Percentiles rank a stretch among this genome's conserved stretches.
These are phyloP conservation scores for Tillandsia fasciculata DNA, from an alignment of 176 grass and related monocot species.

Conservation along the genomic window DNA sequence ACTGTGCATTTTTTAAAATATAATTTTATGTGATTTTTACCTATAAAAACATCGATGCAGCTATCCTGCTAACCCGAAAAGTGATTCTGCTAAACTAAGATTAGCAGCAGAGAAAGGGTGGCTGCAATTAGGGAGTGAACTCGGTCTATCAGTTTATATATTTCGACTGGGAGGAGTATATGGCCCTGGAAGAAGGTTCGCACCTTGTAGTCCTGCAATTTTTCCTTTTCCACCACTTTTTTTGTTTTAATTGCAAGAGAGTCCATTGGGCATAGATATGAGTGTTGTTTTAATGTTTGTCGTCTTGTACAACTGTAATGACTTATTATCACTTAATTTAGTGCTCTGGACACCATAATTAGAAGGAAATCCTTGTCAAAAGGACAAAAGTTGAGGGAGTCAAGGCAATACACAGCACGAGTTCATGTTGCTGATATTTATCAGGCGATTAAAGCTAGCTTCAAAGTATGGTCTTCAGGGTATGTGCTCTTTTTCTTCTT, in stretches of 20 bases:
- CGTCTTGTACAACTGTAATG: neutral
- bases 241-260: neutral
- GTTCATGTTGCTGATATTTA: slow-evolving; percentile 80
- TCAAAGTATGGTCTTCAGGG: slow-evolving; percentile 41
- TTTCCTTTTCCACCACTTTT: slow-evolving; percentile 8
- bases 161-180: slow-evolving; percentile 90
- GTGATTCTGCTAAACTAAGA: slow-evolving; percentile 45
- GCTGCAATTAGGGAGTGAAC: slow-evolving; percentile 35
- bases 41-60: slow-evolving; percentile 19
- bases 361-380: slow-evolving; percentile 52
- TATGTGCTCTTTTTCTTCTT: slow-evolving; percentile 7
- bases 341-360: slow-evolving; percentile 75
- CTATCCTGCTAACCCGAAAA: slow-evolving; percentile 54
- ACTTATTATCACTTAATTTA: slow-evolving; percentile 25
- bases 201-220: slow-evolving; percentile 7
- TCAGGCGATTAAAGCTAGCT: slow-evolving; percentile 61
- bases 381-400: slow-evolving; percentile 49
- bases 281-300: neutral
- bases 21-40: neutral
- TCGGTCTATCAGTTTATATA: slow-evolving; percentile 47
- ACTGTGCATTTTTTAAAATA: neutral
- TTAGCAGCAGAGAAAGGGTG: slow-evolving; percentile 65
- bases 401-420: slow-evolving; percentile 56
- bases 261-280: neutral
- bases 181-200: slow-evolving; percentile 85